Evolutionary conservation across 441 rosid genomes (phyloP), one percentile per base, ranked within the genome.

Genomic region (Corymbia citriodora): DNA sequence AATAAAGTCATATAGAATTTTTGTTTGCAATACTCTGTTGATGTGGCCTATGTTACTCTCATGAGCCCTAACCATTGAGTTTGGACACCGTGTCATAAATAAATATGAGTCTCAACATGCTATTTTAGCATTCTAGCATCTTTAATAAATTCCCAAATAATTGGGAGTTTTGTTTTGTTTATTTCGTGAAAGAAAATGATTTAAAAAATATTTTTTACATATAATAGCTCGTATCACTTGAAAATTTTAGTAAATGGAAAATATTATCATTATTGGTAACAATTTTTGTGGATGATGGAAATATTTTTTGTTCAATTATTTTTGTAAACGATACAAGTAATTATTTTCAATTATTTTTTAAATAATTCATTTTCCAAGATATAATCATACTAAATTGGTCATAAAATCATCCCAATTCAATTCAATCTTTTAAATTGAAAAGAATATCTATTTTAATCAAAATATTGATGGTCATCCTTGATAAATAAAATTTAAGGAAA

Each of bases 201-300:
- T 29, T 63, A 0, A 63, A 63, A 63, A 29, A 8, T n/a, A 13
- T 29, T 29, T 63, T 2, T 29, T 63, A 14, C 29, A 4, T 8
- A 63, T 63, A 63, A 29, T 7, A 0, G 9, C 18, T 63, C 4
- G 0, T 63, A 63, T 29, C 2, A 1, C 10, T 63, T 29, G 17
- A 63, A 63, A 63, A 13, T 0, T 63, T 63, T 29, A 29, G 72
- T 63, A 7, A 29, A 29, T 25, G 8, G 29, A 63, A 63, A 7
- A 13, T 29, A 29, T 29, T 13, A 13, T 63, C 17, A 63, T 29
- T 63, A 63, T 63, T 0, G 9, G 4, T 8, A 63, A 63, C 4
- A 29, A 63, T 63, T 29, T 29, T 55, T 5, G 57, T 29, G 2
- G 17, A 63, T 0, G 18, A 29, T 63, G 9, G 14, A 63, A 63